Evolutionary conservation across 2,329 filamentous ascomycete species (phyloP).

Genomic region (Fonsecaea erecta): DNA sequence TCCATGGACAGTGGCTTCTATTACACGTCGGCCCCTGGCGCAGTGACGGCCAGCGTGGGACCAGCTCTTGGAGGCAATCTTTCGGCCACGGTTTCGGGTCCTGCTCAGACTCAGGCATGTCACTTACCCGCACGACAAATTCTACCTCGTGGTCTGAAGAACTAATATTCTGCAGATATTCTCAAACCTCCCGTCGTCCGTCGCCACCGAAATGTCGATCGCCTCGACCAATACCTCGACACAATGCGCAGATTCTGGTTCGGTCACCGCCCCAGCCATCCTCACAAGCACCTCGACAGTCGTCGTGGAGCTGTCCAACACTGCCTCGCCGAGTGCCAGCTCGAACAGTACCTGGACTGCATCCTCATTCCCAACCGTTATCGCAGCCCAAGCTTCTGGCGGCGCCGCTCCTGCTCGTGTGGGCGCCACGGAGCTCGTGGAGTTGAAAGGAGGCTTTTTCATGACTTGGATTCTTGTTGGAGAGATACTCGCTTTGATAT

Average conservation of each 20-base stretch:
- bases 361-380: neutral
- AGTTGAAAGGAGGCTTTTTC: neutral
- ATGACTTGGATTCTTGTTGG: neutral
- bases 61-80: neutral
- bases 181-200: neutral
- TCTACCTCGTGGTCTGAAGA: neutral
- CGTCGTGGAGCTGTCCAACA: slow-evolving; percentile 5
- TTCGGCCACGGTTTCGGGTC: neutral
- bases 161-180: neutral
- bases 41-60: slow-evolving; percentile 1
- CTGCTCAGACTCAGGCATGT: slow-evolving; percentile 1
- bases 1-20: slow-evolving; percentile 4
- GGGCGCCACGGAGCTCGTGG: neutral
- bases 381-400: neutral
- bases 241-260: neutral
- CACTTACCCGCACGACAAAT: neutral
- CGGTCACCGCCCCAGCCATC: neutral
- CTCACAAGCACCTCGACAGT: slow-evolving; percentile 8
- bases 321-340: neutral
- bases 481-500: neutral
- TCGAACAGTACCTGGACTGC: neutral
- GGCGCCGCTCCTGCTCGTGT: neutral
- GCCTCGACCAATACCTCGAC: neutral
- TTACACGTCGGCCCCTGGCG: neutral
- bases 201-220: neutral